Conservation (phyloP, 2,329 filamentous ascomycete genomes). For the Biscogniauxia marginata region DNA sequence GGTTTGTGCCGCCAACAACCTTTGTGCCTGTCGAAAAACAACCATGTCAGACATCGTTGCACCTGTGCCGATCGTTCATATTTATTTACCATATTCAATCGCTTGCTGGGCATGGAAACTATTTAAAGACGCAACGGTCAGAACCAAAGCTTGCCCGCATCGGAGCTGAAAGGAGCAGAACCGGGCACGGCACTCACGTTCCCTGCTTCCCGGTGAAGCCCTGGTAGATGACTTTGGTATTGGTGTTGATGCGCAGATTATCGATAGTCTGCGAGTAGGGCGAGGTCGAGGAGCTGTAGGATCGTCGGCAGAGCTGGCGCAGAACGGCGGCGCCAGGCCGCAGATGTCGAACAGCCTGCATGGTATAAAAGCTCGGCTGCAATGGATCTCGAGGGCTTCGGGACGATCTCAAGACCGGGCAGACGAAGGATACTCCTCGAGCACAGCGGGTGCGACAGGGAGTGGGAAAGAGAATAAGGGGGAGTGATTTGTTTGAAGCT, state of each 20-base stretch:
- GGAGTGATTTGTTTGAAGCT: not conserved
- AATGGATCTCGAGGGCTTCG: not conserved
- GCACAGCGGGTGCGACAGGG: no score
- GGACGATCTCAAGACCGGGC: slow-evolving; percentile 3
- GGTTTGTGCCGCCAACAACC: slow-evolving; percentile 97
- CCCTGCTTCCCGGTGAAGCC: slow-evolving; percentile 97
- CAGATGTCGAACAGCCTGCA: slow-evolving; percentile 81
- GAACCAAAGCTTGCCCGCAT: slow-evolving; percentile 21
- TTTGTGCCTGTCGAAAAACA: slow-evolving; percentile 69
- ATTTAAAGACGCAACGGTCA: slow-evolving; percentile 26
- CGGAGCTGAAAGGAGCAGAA: not conserved
- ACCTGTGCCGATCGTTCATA: slow-evolving; percentile 10
- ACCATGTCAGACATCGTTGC: slow-evolving; percentile 30
- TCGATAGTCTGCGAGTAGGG: slow-evolving; percentile 71
- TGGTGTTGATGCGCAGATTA: slow-evolving; percentile 88
- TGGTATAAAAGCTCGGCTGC: slow-evolving; percentile 59
- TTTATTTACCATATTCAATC: slow-evolving; percentile 85
- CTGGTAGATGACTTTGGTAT: slow-evolving; percentile 95
- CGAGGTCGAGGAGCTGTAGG: slow-evolving; percentile 70
- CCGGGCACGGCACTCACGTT: slow-evolving; percentile 66
- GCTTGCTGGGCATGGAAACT: slow-evolving; percentile 98
- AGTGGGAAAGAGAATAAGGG: slow-evolving; percentile 1
- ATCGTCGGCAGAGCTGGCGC: slow-evolving; percentile 64
- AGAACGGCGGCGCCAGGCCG: slow-evolving; percentile 67
- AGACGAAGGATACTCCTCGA: not conserved